Conservation (phyloP, 768 basidiomycete genomes). For the Hericium rajendrae region DNA sequence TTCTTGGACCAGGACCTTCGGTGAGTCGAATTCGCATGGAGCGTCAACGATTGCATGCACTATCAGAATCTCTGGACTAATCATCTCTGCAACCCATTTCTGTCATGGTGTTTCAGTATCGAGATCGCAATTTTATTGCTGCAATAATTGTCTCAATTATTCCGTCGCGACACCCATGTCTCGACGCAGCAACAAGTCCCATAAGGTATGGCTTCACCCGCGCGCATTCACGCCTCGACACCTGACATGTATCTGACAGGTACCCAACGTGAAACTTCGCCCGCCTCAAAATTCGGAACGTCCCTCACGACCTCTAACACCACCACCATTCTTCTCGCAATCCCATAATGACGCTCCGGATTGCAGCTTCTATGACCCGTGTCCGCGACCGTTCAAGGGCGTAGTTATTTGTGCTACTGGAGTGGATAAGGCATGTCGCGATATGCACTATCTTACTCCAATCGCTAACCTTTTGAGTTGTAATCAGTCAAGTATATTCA, state of each 20-base stretch:
- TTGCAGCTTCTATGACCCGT: slow-evolving; percentile 18
- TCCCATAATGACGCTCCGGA: slow-evolving; percentile 22
- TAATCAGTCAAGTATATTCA: slow-evolving; percentile 44
- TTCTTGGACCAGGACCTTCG: neutral
- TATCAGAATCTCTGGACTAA: too few relatives aligned
- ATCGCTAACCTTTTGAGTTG: slow-evolving; percentile 26
- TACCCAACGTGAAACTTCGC: slow-evolving; percentile 75
- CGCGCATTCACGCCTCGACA: neutral
- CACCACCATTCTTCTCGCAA: slow-evolving; percentile 29
- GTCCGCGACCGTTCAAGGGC: slow-evolving; percentile 58
- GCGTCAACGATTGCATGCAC: too few relatives aligned
- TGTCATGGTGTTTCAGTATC: too few relatives aligned
- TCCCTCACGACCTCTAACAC: slow-evolving; percentile 20
- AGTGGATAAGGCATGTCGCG: slow-evolving; percentile 59
- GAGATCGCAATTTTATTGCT: too few relatives aligned
- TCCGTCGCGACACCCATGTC: neutral
- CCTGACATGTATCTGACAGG: slow-evolving; percentile 29
- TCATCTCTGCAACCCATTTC: too few relatives aligned
- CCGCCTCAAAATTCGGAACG: slow-evolving; percentile 35
- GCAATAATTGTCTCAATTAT: neutral
- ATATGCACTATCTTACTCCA: neutral
- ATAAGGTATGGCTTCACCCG: neutral
- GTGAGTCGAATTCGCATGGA: too few relatives aligned
- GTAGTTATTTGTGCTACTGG: slow-evolving; percentile 70
- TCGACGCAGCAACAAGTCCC: neutral